These are phyloP conservation scores for Lupinus albus DNA, from an alignment of 306 rosid genomes.

Conservation along the genomic window DNA sequence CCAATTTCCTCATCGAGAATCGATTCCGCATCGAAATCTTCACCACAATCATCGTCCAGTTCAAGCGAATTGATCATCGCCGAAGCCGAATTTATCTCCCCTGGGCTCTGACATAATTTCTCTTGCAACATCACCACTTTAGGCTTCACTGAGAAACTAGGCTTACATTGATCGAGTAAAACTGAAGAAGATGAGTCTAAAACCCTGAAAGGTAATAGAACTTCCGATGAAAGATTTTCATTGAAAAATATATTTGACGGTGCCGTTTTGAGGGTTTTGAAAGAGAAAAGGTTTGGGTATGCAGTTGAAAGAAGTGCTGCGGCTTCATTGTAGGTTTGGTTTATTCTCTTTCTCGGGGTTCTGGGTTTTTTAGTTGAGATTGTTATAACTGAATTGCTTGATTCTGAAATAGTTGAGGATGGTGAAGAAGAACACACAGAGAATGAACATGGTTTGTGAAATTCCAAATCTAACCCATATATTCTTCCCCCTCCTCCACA, in stretches of 20 bases:
- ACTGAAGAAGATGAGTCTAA: slow-evolving; percentile 49
- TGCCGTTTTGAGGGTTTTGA: slow-evolving; percentile 47
- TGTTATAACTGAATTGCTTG: slow-evolving; percentile 66
- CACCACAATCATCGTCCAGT: slow-evolving; percentile 46
- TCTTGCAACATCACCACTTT: slow-evolving; percentile 47
- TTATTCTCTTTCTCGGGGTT: slow-evolving; percentile 81
- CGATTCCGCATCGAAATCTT: slow-evolving; percentile 80
- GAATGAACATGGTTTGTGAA: slow-evolving; percentile 53
- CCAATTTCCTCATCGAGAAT: slow-evolving; percentile 86
- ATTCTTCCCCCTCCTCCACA: slow-evolving; percentile 74
- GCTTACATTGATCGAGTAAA: slow-evolving; percentile 50
- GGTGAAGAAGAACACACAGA: slow-evolving; percentile 67
- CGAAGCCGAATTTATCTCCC: slow-evolving; percentile 61
- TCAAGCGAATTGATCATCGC: slow-evolving; percentile 47
- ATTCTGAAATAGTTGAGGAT: slow-evolving; percentile 82
- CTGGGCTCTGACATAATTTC: slow-evolving; percentile 62
- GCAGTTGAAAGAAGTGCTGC: slow-evolving; percentile 83
- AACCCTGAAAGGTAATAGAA: slow-evolving; percentile 66
- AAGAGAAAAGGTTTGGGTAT: slow-evolving; percentile 78
- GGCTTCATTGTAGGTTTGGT: slow-evolving; percentile 93
- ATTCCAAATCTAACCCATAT: slow-evolving; percentile 75
- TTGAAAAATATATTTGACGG: slow-evolving; percentile 28
- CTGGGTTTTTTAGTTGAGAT: slow-evolving; percentile 76
- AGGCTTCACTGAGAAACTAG: slow-evolving; percentile 44
- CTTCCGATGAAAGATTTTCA: slow-evolving; percentile 46